phyloP scores from a whole-genome alignment of 805 yeast species.

The Helenozyma rhizophorensis region DNA sequence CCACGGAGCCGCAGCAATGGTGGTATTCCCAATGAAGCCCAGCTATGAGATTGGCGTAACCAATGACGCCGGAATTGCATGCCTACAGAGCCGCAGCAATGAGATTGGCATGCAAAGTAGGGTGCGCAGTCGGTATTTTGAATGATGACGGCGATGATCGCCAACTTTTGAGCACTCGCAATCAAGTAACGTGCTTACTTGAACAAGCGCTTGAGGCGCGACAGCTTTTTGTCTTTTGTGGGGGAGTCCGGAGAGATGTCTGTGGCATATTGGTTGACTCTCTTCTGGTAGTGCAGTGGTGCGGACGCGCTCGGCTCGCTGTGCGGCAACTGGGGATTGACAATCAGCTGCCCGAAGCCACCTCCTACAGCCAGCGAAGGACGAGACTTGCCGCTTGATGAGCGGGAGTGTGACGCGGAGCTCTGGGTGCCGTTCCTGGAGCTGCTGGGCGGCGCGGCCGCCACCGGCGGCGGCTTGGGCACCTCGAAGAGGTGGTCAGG shows the following conservation, averaged over 20 bases:
- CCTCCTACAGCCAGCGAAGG: background rate
- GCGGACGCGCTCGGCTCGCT: constrained; percentile 3
- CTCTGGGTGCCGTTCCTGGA: constrained; percentile 1
- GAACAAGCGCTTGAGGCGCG: constrained; percentile 15
- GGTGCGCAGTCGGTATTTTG: too few relatives aligned
- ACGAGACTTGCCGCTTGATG: background rate
- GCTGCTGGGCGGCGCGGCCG: background rate
- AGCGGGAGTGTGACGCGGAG: background rate
- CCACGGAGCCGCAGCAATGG: too few relatives aligned
- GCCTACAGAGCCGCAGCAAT: too few relatives aligned
- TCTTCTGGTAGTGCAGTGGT: constrained; percentile 12
- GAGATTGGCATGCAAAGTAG: too few relatives aligned
- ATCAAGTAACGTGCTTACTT: constrained; percentile 9
- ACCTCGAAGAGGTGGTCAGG: constrained; percentile 14
- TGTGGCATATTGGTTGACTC: constrained; percentile 9
- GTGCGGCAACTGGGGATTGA: constrained; percentile 7
- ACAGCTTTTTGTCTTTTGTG: constrained; percentile 15
- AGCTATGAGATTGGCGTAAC: too few relatives aligned
- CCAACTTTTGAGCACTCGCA: too few relatives aligned
- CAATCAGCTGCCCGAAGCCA: background rate
- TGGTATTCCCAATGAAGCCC: too few relatives aligned
- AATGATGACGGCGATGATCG: too few relatives aligned
- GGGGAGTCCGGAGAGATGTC: constrained; percentile 6
- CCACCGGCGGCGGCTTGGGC: constrained; percentile 5
- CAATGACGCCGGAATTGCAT: too few relatives aligned